phyloP scores from a whole-genome alignment of 108 stramenopile species.

The Cyclostephanos invisitatus region DNA sequence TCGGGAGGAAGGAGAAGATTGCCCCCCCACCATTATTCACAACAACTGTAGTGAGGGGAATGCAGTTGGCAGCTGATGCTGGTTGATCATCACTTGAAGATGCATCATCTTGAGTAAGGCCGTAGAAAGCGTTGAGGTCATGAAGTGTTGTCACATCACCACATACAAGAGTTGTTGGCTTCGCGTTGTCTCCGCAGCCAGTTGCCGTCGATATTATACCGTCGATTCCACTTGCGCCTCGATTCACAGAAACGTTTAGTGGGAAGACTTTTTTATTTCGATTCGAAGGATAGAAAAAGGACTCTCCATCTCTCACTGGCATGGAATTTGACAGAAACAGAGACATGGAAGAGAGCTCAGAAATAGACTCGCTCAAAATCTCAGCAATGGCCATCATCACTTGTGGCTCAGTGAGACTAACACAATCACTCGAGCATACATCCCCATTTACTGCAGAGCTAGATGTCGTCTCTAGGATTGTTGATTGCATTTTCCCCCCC shows the following conservation, averaged over 20 bases:
- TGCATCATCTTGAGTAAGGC: slow-evolving; percentile 41
- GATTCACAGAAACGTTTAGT: slow-evolving; percentile 64
- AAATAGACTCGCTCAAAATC: slow-evolving; percentile 38
- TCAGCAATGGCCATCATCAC: slow-evolving; percentile 69
- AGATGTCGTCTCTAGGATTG: slow-evolving; percentile 53
- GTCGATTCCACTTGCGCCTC: slow-evolving; percentile 95
- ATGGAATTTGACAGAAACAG: slow-evolving; percentile 92
- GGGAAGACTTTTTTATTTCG: slow-evolving; percentile 17
- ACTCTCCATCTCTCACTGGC: slow-evolving; percentile 92
- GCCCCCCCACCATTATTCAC: slow-evolving; percentile 94
- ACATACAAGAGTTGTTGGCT: slow-evolving; percentile 77
- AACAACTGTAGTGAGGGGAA: slow-evolving; percentile 69
- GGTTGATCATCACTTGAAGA: slow-evolving; percentile 23
- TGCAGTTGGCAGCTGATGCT: slow-evolving; percentile 19
- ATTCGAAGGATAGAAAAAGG: slow-evolving; percentile 72
- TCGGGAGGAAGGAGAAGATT: slow-evolving; percentile 94
- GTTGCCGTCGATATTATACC: slow-evolving; percentile 87
- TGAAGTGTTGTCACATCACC: slow-evolving; percentile 91
- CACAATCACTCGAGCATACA: background rate
- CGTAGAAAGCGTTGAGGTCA: slow-evolving; percentile 86
- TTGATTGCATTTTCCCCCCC: slow-evolving; percentile 57
- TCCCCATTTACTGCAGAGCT: slow-evolving; percentile 1
- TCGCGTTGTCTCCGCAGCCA: slow-evolving; percentile 74
- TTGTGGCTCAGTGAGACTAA: slow-evolving; percentile 80
- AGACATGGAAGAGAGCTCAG: slow-evolving; percentile 26